Evolutionary conservation across 1,139 yeast species (phyloP).

Genomic region (Geotrichum australiense): DNA sequence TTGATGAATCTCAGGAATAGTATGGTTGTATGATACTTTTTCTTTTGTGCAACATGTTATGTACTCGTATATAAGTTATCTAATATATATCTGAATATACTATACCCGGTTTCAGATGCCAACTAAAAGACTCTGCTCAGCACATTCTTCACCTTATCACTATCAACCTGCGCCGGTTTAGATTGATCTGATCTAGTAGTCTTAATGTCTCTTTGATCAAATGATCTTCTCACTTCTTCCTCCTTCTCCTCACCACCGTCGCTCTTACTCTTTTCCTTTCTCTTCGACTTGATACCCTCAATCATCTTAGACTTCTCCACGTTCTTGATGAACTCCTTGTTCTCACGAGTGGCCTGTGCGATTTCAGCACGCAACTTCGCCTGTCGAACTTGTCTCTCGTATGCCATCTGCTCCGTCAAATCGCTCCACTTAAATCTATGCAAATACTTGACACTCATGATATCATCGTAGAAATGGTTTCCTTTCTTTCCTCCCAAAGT

Average conservation of each 20-base stretch:
- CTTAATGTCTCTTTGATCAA: slow-evolving; percentile 28
- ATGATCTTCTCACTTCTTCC: slow-evolving; percentile 36
- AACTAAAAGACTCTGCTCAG: slow-evolving; percentile 22
- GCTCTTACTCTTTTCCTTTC: slow-evolving; percentile 24
- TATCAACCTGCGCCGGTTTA: slow-evolving; percentile 17
- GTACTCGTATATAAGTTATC: too few relatives aligned
- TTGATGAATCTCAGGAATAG: too few relatives aligned
- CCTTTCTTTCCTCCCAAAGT: slow-evolving; percentile 89
- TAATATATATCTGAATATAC: too few relatives aligned
- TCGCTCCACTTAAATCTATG: slow-evolving; percentile 95
- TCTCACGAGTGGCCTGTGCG: slow-evolving; percentile 80
- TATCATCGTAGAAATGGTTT: slow-evolving; percentile 89
- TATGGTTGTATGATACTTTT: too few relatives aligned
- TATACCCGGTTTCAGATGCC: too few relatives aligned
- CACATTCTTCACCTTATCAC: slow-evolving; percentile 20
- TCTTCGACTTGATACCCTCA: slow-evolving; percentile 53
- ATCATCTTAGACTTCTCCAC: slow-evolving; percentile 85
- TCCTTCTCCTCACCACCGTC: slow-evolving; percentile 38
- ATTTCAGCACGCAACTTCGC: slow-evolving; percentile 82
- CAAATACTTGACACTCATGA: slow-evolving; percentile 80
- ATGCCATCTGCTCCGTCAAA: slow-evolving; percentile 86
- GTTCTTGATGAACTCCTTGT: slow-evolving; percentile 72
- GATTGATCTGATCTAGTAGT: slow-evolving; percentile 22
- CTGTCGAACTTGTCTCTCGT: slow-evolving; percentile 83
- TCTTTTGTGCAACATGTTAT: too few relatives aligned